A percentile compares a stretch with the other conserved stretches of the same genome.
phyloP scores from a whole-genome alignment of 1,284 basidiomycete species.

The Neolentinus lepideus region DNA sequence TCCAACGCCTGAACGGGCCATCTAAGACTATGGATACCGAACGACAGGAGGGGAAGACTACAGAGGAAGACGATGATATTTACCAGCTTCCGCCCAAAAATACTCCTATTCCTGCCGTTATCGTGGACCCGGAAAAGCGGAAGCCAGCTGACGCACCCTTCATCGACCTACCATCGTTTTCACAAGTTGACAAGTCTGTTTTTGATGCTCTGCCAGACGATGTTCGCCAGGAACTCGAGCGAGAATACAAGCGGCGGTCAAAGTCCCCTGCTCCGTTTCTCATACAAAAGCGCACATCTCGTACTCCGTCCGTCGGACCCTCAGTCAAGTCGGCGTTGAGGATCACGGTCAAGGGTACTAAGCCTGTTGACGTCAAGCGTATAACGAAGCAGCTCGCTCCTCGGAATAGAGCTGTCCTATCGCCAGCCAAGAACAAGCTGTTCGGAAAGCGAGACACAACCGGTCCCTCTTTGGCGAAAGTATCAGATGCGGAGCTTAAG shows the following conservation, averaged over 20 bases:
- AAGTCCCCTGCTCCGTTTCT: slow-evolving; percentile 30
- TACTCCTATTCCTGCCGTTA: neutral
- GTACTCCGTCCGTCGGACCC: slow-evolving; percentile 45
- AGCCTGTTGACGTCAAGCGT: slow-evolving; percentile 36
- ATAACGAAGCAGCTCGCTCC: slow-evolving; percentile 61
- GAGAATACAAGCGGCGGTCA: slow-evolving; percentile 55
- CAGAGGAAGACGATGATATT: neutral
- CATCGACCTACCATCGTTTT: slow-evolving; percentile 56
- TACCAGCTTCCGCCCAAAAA: neutral
- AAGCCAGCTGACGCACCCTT: neutral
- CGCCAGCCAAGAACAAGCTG: slow-evolving; percentile 35
- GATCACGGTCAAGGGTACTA: slow-evolving; percentile 22
- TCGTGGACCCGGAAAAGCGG: neutral
- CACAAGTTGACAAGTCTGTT: slow-evolving; percentile 68
- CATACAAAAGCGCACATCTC: neutral
- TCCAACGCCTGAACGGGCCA: slow-evolving; percentile 28
- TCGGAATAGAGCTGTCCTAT: slow-evolving; percentile 32
- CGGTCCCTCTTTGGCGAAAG: slow-evolving; percentile 17
- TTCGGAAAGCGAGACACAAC: slow-evolving; percentile 29
- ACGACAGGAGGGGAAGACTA: slow-evolving; percentile 9
- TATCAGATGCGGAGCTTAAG: slow-evolving; percentile 41
- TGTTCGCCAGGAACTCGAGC: slow-evolving; percentile 62
- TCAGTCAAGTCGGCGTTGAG: slow-evolving; percentile 21
- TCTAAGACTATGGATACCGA: slow-evolving; percentile 14
- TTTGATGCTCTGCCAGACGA: slow-evolving; percentile 68